These are phyloP conservation scores for Candida cerambycidarum DNA, from an alignment of 805 yeast species.

Conservation along the genomic window DNA sequence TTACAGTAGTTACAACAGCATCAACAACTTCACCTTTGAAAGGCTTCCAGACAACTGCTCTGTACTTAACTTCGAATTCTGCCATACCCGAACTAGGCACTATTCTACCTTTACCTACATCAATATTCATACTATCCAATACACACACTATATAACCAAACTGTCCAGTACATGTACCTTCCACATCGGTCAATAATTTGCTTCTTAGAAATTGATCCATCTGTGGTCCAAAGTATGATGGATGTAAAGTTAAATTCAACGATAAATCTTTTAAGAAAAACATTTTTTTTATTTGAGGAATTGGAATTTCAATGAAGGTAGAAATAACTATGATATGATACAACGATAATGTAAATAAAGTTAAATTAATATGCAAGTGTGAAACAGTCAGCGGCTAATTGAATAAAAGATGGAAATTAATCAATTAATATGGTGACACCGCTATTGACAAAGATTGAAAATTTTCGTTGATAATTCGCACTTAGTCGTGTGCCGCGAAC, in stretches of 20 bases:
- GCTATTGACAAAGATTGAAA: neutral
- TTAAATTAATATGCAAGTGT: neutral
- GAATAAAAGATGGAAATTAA: neutral
- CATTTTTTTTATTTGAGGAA: slow-evolving; percentile 21
- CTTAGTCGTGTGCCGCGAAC: slow-evolving; percentile 1
- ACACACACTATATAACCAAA: slow-evolving; percentile 97
- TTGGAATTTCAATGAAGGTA: too few relatives aligned
- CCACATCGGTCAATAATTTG: slow-evolving; percentile 90
- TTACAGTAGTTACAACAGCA: slow-evolving; percentile 91
- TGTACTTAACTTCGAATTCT: slow-evolving; percentile 91
- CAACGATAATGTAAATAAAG: too few relatives aligned
- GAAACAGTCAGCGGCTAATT: neutral
- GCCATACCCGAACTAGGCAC: slow-evolving; percentile 93
- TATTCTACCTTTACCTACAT: slow-evolving; percentile 91
- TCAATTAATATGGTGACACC: neutral
- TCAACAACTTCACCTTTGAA: slow-evolving; percentile 99
- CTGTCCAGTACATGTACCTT: slow-evolving; percentile 98
- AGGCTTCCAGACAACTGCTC: slow-evolving; percentile 98
- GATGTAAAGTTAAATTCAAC: slow-evolving; percentile 88
- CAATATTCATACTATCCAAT: slow-evolving; percentile 89
- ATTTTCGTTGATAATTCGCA: slow-evolving; percentile 5
- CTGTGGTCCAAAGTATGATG: slow-evolving; percentile 96
- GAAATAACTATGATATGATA: too few relatives aligned
- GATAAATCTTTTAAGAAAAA: slow-evolving; percentile 77
- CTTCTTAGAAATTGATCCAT: slow-evolving; percentile 92